A percentile compares a stretch with the other conserved stretches of the same genome.
Conservation (phyloP, 192 early-diverging fungal species). For the Pilaira anomala region DNA sequence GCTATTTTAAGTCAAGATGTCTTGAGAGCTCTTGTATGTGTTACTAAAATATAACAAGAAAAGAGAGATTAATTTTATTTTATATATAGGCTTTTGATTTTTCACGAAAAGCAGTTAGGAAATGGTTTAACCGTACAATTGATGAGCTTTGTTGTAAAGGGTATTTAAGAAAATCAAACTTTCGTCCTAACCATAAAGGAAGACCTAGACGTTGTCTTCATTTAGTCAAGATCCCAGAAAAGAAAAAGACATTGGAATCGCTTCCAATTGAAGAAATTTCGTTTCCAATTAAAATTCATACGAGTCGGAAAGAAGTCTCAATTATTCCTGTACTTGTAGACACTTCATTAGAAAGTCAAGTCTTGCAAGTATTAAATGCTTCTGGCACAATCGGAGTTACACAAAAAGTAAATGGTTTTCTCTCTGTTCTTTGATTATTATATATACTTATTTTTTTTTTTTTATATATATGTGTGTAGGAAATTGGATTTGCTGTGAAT, state of each 20-base stretch:
- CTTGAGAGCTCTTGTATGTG: slow-evolving; percentile 14
- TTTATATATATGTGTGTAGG: not conserved
- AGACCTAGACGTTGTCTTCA: not conserved
- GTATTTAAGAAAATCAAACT: not conserved
- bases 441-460: not conserved
- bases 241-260: not conserved
- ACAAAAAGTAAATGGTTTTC: not conserved
- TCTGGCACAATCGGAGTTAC: not conserved
- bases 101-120: not conserved
- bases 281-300: not conserved
- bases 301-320: not conserved
- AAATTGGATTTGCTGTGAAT: not conserved
- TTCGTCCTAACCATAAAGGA: not conserved
- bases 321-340: not conserved
- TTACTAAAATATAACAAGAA: not conserved
- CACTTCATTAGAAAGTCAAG: not conserved
- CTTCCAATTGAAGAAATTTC: not conserved
- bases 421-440: not conserved
- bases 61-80: not conserved
- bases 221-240: not conserved
- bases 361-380: not conserved
- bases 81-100: slow-evolving; percentile 19
- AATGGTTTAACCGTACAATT: slow-evolving; percentile 23
- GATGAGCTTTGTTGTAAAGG: slow-evolving; percentile 10
- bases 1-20: slow-evolving; percentile 11